Evolutionary conservation across 768 basidiomycete species (phyloP).

Genomic region (Amanita subjunquillea): DNA sequence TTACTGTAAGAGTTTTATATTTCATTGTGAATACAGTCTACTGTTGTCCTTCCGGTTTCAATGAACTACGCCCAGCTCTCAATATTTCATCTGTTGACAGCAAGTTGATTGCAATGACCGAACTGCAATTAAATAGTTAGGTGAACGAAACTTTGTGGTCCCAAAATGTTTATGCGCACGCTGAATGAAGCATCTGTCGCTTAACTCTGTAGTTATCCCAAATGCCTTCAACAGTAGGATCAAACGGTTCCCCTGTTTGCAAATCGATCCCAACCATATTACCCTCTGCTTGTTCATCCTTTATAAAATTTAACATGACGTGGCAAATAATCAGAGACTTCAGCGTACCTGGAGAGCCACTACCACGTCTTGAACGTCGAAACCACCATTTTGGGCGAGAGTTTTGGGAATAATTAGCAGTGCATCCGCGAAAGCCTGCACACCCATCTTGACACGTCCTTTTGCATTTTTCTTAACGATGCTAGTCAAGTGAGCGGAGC

Average conservation of each 20-base stretch:
- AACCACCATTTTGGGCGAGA: constrained; percentile 90
- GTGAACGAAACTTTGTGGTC: constrained; percentile 14
- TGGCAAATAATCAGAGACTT: not conserved
- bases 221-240: constrained; percentile 90
- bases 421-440: constrained; percentile 95
- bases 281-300: constrained; percentile 95
- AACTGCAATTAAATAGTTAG: constrained; percentile 31
- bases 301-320: not conserved
- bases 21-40: constrained; percentile 13
- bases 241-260: constrained; percentile 90
- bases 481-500: constrained; percentile 74
- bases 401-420: constrained; percentile 94
- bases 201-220: constrained; percentile 99
- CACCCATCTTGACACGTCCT: constrained; percentile 93
- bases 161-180: constrained; percentile 25
- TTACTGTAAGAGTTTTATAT: not conserved
- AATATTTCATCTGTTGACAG: constrained; percentile 95
- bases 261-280: constrained; percentile 87
- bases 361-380: constrained; percentile 92
- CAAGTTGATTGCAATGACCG: constrained; percentile 91
- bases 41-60: constrained; percentile 68
- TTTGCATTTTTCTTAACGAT: constrained; percentile 79
- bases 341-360: constrained; percentile 72
- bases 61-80: constrained; percentile 77
- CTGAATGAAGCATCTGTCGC: constrained; percentile 98